Evolutionary conservation across 108 stramenopile species (phyloP), one percentile per base, ranked within the genome.

Genomic region (Fragilariopsis cylindrus): DNA sequence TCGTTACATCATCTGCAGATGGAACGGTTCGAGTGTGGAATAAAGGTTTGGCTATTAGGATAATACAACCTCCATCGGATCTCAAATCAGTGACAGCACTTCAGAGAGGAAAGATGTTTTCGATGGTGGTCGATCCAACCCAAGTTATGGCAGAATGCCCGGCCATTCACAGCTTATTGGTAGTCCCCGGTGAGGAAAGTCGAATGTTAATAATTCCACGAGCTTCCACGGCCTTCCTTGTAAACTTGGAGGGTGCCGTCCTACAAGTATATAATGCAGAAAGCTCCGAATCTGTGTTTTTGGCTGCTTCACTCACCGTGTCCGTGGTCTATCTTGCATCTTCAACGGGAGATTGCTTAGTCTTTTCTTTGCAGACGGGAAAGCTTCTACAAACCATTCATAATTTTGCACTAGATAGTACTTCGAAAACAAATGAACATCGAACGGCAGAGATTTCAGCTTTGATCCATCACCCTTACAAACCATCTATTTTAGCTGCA

Each of bases 21-120:
- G 97, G 97, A 42, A 96, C 88, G 40, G 93, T 96, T 4, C 79
- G 88, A 45, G 66, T 99, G n/a, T 99, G 96, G 96, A 54, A 72
- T 16, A 62, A 71, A 30, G 79, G 72, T 16, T 21, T 60, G 42
- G 44, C 45, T 21, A 16, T 71, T 16, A 41, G 50, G 40, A 79
- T 79, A 52, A 53, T 60, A 60, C 78, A 79, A 41, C 78, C 78
- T 13, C 46, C 47, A 7, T 13, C 56, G 0, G 60, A 65, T 12
- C 9, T 3, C 42, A 63, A 45, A 40, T 43, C 43, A n/a, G 19
- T 76, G 55, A 3, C 9, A 49, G 52, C 52, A n/a, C 64, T 81
- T 44, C 77, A 42, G 21, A 44, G 60, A 39, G 71, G 6, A 70
- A 70, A 45, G 48, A 18, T 21, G 72, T 39, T 47, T 13, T 81